Conservation (phyloP, 1,284 basidiomycete genomes). For the Sphaerobolus stellatus region DNA sequence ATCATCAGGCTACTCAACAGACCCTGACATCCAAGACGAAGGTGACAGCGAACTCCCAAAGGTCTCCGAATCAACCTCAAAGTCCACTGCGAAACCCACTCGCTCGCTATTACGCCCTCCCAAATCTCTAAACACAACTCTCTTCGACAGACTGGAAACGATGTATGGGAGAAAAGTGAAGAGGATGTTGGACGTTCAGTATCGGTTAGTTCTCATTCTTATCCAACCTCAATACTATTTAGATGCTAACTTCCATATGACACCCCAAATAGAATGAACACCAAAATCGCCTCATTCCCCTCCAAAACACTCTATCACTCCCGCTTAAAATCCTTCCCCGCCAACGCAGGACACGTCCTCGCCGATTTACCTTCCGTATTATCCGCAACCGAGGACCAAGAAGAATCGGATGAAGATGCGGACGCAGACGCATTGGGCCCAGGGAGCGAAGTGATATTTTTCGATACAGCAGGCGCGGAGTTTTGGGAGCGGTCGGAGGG, state of each 20-base stretch:
- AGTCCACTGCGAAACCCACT: constrained; percentile 21
- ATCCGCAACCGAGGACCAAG: too few relatives aligned
- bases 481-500: constrained; percentile 73
- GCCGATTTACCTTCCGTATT: constrained; percentile 65
- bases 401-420: constrained; percentile 65
- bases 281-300: constrained; percentile 84
- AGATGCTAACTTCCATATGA: constrained; percentile 4
- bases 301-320: constrained; percentile 79
- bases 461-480: constrained; percentile 91
- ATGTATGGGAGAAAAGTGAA: constrained; percentile 87
- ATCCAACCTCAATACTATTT: background rate
- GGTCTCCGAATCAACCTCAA: constrained; percentile 13
- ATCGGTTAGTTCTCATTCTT: constrained; percentile 54
- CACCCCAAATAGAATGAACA: constrained; percentile 70
- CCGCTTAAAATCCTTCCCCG: constrained; percentile 67
- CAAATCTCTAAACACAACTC: constrained; percentile 78
- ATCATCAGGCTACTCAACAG: too few relatives aligned
- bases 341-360: constrained; percentile 73
- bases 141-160: constrained; percentile 87
- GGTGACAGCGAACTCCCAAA: background rate
- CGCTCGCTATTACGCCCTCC: constrained; percentile 55
- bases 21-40: too few relatives aligned
- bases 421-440: constrained; percentile 57
- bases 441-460: constrained; percentile 82
- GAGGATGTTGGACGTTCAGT: constrained; percentile 83